Evolutionary conservation across 768 basidiomycete species (phyloP).

Genomic region (Lactarius hatsudake): DNA sequence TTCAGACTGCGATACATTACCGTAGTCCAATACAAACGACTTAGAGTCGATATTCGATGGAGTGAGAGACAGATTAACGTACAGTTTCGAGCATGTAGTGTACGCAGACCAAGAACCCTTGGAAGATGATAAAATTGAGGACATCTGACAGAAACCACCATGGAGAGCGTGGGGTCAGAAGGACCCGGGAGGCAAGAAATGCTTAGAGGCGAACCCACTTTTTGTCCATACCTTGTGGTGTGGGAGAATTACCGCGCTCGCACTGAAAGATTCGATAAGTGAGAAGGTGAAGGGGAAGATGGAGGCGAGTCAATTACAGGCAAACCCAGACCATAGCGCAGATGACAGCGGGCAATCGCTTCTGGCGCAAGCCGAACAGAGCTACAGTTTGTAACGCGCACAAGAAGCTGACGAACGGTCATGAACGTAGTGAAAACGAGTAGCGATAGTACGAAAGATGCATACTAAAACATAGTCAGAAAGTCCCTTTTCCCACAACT

Average conservation of each 20-base stretch:
- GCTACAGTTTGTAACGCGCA: constrained; percentile 57
- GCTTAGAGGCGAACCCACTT: constrained; percentile 34
- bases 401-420: constrained; percentile 31
- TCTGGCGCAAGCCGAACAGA: constrained; percentile 65
- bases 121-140: constrained; percentile 75
- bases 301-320: constrained; percentile 31
- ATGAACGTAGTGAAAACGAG: constrained; percentile 9
- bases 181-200: background rate
- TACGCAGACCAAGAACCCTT: constrained; percentile 75
- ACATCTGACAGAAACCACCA: constrained; percentile 40
- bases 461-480: constrained; percentile 39
- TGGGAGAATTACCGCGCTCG: constrained; percentile 40
- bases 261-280: constrained; percentile 35
- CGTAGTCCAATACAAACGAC: background rate
- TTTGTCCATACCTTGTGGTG: constrained; percentile 37
- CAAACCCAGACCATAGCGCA: constrained; percentile 54
- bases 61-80: constrained; percentile 30
- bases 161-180: constrained; percentile 15
- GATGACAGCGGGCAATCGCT: constrained; percentile 62
- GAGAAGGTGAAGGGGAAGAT: background rate
- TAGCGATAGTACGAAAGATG: constrained; percentile 14
- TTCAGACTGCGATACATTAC: constrained; percentile 36
- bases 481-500: constrained; percentile 45
- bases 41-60: background rate
- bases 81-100: constrained; percentile 45